phyloP scores from a whole-genome alignment of 2,329 filamentous ascomycete species.

The Juglanconis oblonga region DNA sequence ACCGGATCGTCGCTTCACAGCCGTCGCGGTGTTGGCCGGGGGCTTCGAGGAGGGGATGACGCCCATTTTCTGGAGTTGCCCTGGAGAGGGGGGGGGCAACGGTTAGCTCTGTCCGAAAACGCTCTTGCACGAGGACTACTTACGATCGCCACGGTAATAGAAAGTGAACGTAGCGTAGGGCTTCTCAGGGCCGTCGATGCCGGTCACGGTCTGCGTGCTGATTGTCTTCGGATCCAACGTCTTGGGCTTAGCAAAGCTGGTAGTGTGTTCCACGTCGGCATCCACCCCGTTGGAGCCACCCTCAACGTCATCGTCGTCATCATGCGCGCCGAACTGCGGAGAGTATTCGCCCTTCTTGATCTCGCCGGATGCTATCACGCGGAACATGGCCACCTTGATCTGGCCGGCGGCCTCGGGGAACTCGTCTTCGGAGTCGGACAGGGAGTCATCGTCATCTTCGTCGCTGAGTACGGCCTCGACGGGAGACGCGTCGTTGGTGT shows the following conservation, averaged over 20 bases:
- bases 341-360: conserved; percentile 98
- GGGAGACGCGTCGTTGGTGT: conserved; percentile 73
- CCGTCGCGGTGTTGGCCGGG: conserved; percentile 57
- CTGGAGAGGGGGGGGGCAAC: too few species aligned
- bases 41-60: conserved; percentile 70
- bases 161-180: conserved; percentile 98
- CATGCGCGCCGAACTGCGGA: conserved; percentile 94
- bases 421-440: conserved; percentile 69
- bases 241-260: conserved; percentile 96
- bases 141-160: conserved; percentile 93
- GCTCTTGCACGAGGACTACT: conserved; percentile 38
- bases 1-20: conserved; percentile 74
- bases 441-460: conserved; percentile 72
- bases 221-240: conserved; percentile 94
- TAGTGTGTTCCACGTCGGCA: conserved; percentile 91
- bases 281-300: conserved; percentile 56
- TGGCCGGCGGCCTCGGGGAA: conserved; percentile 92
- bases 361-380: conserved; percentile 90
- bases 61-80: conserved; percentile 95
- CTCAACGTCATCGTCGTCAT: conserved; percentile 76
- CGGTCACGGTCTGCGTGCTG: conserved; percentile 98
- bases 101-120: conserved; percentile 20
- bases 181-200: conserved; percentile 92
- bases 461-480: conserved; percentile 66
- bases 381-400: conserved; percentile 96